Conservation (phyloP, 345 rosid species). For the Eucalyptus dawsonii region DNA sequence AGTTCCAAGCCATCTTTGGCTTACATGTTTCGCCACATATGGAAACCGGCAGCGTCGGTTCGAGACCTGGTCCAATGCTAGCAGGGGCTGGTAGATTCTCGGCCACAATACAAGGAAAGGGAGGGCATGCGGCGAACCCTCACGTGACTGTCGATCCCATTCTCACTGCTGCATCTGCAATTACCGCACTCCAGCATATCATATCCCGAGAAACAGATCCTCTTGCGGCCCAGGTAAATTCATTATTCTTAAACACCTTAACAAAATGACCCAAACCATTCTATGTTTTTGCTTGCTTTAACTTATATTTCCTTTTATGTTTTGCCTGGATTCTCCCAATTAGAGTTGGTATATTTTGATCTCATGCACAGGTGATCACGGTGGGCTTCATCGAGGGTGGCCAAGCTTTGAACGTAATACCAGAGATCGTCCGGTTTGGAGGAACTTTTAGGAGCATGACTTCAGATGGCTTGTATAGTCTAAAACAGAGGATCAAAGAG, state of each 20-base stretch:
- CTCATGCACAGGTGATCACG: not conserved
- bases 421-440: constrained; percentile 29
- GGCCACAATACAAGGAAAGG: constrained; percentile 23
- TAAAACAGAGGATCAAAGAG: constrained; percentile 30
- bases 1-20: constrained; percentile 30
- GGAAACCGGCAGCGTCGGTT: constrained; percentile 26
- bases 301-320: not conserved
- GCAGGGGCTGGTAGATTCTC: constrained; percentile 31
- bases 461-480: constrained; percentile 15
- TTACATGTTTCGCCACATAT: constrained; percentile 23
- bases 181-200: constrained; percentile 40
- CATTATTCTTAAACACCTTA: not conserved
- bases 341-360: not conserved
- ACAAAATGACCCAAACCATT: not conserved
- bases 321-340: not conserved
- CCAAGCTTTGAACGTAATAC: constrained; percentile 28
- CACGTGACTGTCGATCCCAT: constrained; percentile 31
- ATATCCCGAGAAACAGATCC: constrained; percentile 55
- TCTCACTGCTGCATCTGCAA: constrained; percentile 26
- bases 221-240: constrained; percentile 21
- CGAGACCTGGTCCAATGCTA: constrained; percentile 42
- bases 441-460: constrained; percentile 41
- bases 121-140: constrained; percentile 40
- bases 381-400: constrained; percentile 27
- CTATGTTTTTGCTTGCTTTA: not conserved